Evolutionary conservation across 2,329 filamentous ascomycete genomes (phyloP).

Genomic region (Ilyonectria destructans): DNA sequence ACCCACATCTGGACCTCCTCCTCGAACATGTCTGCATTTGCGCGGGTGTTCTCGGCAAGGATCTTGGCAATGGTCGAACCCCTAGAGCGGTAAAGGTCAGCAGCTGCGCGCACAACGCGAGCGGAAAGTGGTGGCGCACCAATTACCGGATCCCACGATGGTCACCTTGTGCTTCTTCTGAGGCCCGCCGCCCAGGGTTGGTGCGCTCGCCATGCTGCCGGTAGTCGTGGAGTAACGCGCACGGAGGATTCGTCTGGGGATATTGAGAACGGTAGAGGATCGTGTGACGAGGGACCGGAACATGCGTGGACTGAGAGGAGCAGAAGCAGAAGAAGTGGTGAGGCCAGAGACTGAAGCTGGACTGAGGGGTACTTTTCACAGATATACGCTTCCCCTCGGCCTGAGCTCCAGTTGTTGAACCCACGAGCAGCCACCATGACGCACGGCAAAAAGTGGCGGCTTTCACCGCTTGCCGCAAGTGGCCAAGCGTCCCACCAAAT

Average conservation of each 20-base stretch:
- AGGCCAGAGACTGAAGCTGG: constrained; percentile 34
- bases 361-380: constrained; percentile 44
- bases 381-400: constrained; percentile 39
- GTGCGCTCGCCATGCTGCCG: constrained; percentile 56
- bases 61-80: constrained; percentile 98
- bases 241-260: constrained; percentile 36
- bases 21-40: constrained; percentile 86
- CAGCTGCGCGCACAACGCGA: background rate
- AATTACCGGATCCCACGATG: constrained; percentile 96
- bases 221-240: constrained; percentile 40
- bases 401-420: constrained; percentile 51
- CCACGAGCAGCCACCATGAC: constrained; percentile 50
- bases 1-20: constrained; percentile 98
- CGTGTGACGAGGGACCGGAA: constrained; percentile 42
- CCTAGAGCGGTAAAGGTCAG: constrained; percentile 65
- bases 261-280: constrained; percentile 33
- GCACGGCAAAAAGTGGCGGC: constrained; percentile 46
- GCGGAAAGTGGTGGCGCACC: constrained; percentile 66
- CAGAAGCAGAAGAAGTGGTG: constrained; percentile 14
- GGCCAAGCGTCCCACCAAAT: constrained; percentile 50
- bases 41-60: constrained; percentile 90
- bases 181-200: constrained; percentile 64
- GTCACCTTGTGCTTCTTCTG: constrained; percentile 92
- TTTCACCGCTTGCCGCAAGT: constrained; percentile 46
- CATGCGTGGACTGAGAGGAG: constrained; percentile 38